These are phyloP conservation scores for Malassezia caprae DNA, from an alignment of 1,284 basidiomycete genomes.

Conservation along the genomic window DNA sequence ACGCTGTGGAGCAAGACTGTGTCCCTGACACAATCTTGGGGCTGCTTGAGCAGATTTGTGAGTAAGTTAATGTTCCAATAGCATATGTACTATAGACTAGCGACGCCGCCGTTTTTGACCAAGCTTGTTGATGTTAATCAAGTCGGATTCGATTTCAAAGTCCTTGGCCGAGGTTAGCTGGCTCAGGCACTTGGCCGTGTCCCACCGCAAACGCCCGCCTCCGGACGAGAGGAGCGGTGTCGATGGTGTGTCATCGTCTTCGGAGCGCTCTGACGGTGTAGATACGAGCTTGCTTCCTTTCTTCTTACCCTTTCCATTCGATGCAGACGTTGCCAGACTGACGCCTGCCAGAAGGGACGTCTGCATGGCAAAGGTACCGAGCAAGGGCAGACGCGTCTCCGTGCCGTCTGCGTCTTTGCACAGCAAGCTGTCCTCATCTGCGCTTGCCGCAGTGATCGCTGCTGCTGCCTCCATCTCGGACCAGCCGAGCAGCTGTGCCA, in stretches of 20 bases:
- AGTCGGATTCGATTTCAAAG: constrained; percentile 45
- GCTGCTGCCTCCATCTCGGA: constrained; percentile 6
- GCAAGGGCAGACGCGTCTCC: constrained; percentile 1
- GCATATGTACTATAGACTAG: constrained; percentile 5
- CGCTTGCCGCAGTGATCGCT: constrained; percentile 6
- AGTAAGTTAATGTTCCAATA: not conserved
- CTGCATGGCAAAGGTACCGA: constrained; percentile 2
- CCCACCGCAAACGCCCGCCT: constrained; percentile 41
- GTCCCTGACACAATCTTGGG: constrained; percentile 7
- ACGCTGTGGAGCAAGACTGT: constrained; percentile 9
- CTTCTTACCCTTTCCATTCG: constrained; percentile 11
- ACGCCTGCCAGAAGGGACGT: constrained; percentile 14
- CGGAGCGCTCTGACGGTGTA: constrained; percentile 14
- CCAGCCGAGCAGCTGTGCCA: constrained; percentile 16
- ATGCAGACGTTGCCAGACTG: constrained; percentile 1
- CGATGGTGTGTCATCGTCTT: constrained; percentile 26
- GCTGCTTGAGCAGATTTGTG: not conserved
- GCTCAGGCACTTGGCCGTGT: constrained; percentile 40
- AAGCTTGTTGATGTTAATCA: constrained; percentile 45
- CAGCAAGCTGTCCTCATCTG: constrained; percentile 1
- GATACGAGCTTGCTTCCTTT: constrained; percentile 18
- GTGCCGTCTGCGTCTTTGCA: constrained; percentile 5
- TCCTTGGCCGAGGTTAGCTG: constrained; percentile 45
- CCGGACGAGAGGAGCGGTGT: constrained; percentile 28
- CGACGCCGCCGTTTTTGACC: constrained; percentile 36